A percentile compares a stretch with the other conserved stretches of the same genome.
Evolutionary conservation across 208 protist genomes (phyloP).

Genomic region (Trypanosoma lewisi): DNA sequence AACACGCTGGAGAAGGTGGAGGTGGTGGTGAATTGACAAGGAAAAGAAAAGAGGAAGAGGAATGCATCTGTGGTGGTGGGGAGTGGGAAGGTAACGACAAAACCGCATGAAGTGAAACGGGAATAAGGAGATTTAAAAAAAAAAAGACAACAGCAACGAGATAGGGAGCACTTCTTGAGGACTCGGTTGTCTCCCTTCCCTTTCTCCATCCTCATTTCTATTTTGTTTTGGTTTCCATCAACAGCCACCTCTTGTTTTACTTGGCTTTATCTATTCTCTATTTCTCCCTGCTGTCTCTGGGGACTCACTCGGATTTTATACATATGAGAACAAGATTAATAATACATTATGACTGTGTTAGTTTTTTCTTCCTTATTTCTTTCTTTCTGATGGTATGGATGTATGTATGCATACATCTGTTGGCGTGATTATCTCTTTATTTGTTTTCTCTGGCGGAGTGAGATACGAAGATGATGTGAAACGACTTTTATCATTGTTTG

Average conservation of each 20-base stretch:
- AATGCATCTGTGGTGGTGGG: too few species aligned
- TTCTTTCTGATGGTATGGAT: background rate
- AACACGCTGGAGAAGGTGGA: too few species aligned
- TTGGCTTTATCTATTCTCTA: too few species aligned
- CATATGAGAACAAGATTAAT: slow-evolving; percentile 2
- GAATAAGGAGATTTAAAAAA: background rate
- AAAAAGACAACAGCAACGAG: slow-evolving; percentile 1
- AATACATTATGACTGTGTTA: background rate
- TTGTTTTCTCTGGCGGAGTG: slow-evolving; percentile 1
- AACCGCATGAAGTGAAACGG: too few species aligned
- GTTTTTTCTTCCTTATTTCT: background rate
- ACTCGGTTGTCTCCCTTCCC: too few species aligned
- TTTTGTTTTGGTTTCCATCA: background rate
- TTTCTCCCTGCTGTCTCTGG: background rate
- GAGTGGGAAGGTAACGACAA: too few species aligned
- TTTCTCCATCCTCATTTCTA: background rate
- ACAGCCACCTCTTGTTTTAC: background rate
- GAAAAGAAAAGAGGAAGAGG: too few species aligned
- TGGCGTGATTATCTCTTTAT: too few species aligned
- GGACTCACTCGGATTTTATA: background rate
- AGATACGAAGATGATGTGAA: background rate
- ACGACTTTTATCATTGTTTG: background rate
- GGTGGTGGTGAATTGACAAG: too few species aligned
- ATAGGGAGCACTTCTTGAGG: too few species aligned
- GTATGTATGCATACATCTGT: background rate